Evolutionary conservation across 495 filamentous ascomycete species (phyloP), one percentile per base, ranked within the genome.

Genomic region (Penicillium dipodomyicola): DNA sequence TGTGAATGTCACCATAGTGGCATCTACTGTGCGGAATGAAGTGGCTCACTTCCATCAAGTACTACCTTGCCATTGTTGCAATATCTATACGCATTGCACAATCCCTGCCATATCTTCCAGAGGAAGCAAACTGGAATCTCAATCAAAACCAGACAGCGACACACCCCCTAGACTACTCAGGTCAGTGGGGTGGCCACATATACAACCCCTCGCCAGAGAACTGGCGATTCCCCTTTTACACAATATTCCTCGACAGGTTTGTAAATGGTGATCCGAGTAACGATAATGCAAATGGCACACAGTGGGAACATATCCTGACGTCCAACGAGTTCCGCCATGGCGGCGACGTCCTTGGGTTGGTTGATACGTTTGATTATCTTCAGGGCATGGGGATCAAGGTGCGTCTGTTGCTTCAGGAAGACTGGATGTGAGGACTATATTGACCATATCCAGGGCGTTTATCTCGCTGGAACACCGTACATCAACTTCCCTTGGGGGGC

Each of bases 181-280:
- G 72, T 39, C 23, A 57, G 45, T 73, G 72, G 72, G 56, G 65
- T n/a, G 63, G 65, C 47, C 72, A 75, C 46, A 63, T 62, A 54
- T 71, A 65, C 49, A 53, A 65, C 27, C 71, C 72, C 25, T 75
- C 71, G 14, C 72, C 72, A 23, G 54, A 61, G 3, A 73, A 73
- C 47, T 75, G 72, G 72, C 61, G 72, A 32, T 69, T 75, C 39
- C 72, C 72, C 10, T 66, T 73, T 52, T 75, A 75, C 53, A 72
- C 72, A 5, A 29, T 73, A 14, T 72, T 69, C 41, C 61, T 72
- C 30, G 72, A 75, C 50, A 63, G 64, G 19, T 73, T 73, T 56
- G 69, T 72, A 6, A 72, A 75, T 57, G 72, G 72, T 15, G 72
- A 75, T 44, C 72, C 72, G 3, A 63, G 58, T 32, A 75, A 75